Percentiles rank a stretch among this genome's conserved stretches.
Evolutionary conservation across 208 protist species (phyloP).

Genomic region (Tritrichomonas foetus): DNA sequence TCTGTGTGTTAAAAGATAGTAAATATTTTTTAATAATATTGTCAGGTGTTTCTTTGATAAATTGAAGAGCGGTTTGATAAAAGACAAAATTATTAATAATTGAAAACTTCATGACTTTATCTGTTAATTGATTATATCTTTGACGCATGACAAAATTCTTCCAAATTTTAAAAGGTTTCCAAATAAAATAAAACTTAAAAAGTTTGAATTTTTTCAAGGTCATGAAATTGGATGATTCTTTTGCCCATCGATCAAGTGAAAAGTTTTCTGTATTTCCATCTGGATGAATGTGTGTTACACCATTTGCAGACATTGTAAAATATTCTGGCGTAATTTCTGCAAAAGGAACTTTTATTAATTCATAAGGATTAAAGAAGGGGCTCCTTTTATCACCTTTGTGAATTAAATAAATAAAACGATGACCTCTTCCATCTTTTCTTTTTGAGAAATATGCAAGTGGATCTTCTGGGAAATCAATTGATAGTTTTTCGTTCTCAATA

Average conservation of each 20-base stretch:
- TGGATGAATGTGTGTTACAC: background rate
- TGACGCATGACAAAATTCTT: conserved; percentile 26
- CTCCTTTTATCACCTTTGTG: background rate
- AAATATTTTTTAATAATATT: background rate
- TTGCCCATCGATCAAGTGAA: conserved; percentile 21
- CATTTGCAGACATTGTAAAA: conserved; percentile 33
- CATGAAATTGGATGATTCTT: background rate
- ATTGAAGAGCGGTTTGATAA: background rate
- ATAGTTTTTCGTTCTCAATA: background rate
- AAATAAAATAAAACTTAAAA: background rate
- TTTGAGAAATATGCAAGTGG: conserved; percentile 21
- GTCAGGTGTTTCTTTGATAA: background rate
- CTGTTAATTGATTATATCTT: conserved; percentile 25
- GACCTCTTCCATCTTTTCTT: conserved; percentile 7
- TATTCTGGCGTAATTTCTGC: conserved; percentile 2
- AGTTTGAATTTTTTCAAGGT: background rate
- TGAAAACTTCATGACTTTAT: background rate
- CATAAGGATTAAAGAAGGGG: background rate
- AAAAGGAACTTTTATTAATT: conserved; percentile 17
- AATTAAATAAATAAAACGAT: conserved; percentile 37
- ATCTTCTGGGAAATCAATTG: background rate
- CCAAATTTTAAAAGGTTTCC: conserved; percentile 26
- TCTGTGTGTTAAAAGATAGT: background rate
- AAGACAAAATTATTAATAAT: conserved; percentile 7
- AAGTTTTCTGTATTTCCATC: background rate